Evolutionary conservation across 768 basidiomycete genomes (phyloP), one percentile per base, ranked within the genome.

Genomic region (Zangia roseola): DNA sequence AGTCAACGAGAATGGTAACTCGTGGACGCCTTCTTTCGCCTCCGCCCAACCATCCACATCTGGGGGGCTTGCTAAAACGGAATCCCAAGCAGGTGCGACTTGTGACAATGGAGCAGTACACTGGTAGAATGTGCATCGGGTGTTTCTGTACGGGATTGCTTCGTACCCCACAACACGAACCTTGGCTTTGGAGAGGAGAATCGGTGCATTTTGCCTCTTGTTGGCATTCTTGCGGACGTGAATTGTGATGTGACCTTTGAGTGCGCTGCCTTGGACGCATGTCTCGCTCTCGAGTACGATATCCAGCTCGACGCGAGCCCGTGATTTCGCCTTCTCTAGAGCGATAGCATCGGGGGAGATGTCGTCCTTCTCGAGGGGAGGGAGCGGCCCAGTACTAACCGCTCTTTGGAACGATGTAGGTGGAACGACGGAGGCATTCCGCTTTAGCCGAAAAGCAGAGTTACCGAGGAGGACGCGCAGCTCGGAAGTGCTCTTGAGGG

Each of bases 81-180:
- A 65, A 38, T 70, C 70, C 54, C 73, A 73, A 40, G 69, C 70
- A 36, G 73, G 74, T n/a, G 74, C 74, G 28, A 80, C 72, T 17
- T 71, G 68, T 6, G 80, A 71, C 13, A 91, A 69, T 21, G 73
- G 66, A 9, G 76, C 71, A 7, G 85, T 82, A 62, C 79, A 80
- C 57, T 92, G 90, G 63, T 88, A 94, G 68, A 97, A 95, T 12
- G 86, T 83, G 63, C 88, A 82, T 14, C 85, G 74, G n/a, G 78
- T 74, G 21, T 77, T 74, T 46, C 78, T 72, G 39, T 76, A 71
- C 0, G 78, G 71, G 36, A 82, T 75, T 36, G 80, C 83, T 70
- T 95, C 94, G 63, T 92, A 93, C 5, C 94, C 92, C 44, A 94
- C 77, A 19, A 94, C 74, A 49, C 91, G 75, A 26, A 94, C 66